These are phyloP conservation scores for Diaporthe sp. DNA, from an alignment of 2,329 filamentous ascomycete species.

Conservation along the genomic window DNA sequence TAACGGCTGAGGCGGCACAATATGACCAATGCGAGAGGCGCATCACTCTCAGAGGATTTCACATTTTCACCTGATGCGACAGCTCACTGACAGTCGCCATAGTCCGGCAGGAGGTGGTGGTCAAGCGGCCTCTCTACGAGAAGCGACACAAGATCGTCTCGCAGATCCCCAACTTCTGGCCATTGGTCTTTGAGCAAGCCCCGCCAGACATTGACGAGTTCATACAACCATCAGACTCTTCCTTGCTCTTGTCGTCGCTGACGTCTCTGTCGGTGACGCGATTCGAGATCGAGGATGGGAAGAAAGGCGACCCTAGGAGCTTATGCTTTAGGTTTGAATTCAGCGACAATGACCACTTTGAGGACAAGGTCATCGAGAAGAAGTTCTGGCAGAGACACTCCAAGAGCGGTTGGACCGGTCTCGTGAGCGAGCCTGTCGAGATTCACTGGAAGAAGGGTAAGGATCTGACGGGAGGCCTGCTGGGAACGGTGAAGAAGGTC, in stretches of 20 bases:
- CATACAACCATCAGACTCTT: slow-evolving; percentile 85
- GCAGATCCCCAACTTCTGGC: slow-evolving; percentile 91
- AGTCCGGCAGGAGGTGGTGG: slow-evolving; percentile 81
- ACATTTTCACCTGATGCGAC: not conserved
- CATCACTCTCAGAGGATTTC: not conserved
- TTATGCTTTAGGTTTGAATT: slow-evolving; percentile 85
- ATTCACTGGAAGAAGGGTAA: slow-evolving; percentile 90
- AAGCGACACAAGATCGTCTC: slow-evolving; percentile 80
- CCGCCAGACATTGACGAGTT: slow-evolving; percentile 89
- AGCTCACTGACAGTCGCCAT: slow-evolving; percentile 41
- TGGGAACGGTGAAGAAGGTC: slow-evolving; percentile 79
- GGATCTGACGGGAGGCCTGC: slow-evolving; percentile 86
- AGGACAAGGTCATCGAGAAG: slow-evolving; percentile 85
- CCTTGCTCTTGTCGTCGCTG: slow-evolving; percentile 78
- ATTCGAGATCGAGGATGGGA: slow-evolving; percentile 79
- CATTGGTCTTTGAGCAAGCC: slow-evolving; percentile 90
- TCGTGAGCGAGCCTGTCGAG: slow-evolving; percentile 89
- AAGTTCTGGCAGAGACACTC: slow-evolving; percentile 87
- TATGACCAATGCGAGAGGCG: not conserved
- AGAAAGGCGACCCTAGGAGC: slow-evolving; percentile 83
- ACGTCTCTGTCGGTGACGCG: slow-evolving; percentile 79
- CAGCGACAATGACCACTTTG: slow-evolving; percentile 84
- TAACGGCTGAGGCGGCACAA: not conserved
- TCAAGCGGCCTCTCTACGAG: slow-evolving; percentile 79
- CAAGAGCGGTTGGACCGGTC: slow-evolving; percentile 77